Evolutionary conservation across 2,329 filamentous ascomycete genomes (phyloP).

Genomic region (Penicillium aurantiogriseum): DNA sequence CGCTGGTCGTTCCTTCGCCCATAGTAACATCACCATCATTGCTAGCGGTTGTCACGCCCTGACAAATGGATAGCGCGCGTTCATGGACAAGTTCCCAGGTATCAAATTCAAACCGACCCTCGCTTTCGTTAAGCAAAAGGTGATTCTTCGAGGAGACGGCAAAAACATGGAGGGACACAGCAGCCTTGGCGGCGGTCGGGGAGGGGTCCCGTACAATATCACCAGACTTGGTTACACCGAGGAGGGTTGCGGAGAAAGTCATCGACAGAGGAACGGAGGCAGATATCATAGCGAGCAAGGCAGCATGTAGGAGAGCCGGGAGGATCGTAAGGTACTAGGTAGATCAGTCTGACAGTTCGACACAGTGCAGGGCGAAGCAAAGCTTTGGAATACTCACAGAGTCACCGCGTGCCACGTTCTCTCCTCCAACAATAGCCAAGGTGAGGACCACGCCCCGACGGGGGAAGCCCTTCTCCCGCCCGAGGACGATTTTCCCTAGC

Average conservation of each 20-base stretch:
- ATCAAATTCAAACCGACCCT: constrained; percentile 71
- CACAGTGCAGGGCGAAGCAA: neutral
- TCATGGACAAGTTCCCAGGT: constrained; percentile 73
- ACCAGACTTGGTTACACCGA: constrained; percentile 54
- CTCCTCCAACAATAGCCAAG: constrained; percentile 41
- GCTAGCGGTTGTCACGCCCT: constrained; percentile 38
- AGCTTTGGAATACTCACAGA: constrained; percentile 30
- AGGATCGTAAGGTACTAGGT: constrained; percentile 74
- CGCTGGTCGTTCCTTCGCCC: constrained; percentile 42
- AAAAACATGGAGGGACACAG: constrained; percentile 76
- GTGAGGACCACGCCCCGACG: constrained; percentile 46
- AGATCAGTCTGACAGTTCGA: constrained; percentile 13
- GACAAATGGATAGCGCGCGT: constrained; percentile 66
- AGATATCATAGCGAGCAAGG: constrained; percentile 74
- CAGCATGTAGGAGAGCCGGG: constrained; percentile 77
- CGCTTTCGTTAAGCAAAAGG: constrained; percentile 75
- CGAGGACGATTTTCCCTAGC: constrained; percentile 41
- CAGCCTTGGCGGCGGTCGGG: constrained; percentile 59
- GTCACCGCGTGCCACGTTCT: constrained; percentile 36
- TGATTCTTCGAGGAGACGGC: constrained; percentile 73
- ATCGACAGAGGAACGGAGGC: constrained; percentile 77
- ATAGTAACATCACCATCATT: constrained; percentile 45
- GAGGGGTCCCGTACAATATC: constrained; percentile 60
- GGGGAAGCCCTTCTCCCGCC: constrained; percentile 43
- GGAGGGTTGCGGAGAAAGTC: constrained; percentile 64